Percentiles rank a stretch among this genome's conserved stretches.
Conservation (phyloP, 116 monocot species). For the Iris pallida region DNA sequence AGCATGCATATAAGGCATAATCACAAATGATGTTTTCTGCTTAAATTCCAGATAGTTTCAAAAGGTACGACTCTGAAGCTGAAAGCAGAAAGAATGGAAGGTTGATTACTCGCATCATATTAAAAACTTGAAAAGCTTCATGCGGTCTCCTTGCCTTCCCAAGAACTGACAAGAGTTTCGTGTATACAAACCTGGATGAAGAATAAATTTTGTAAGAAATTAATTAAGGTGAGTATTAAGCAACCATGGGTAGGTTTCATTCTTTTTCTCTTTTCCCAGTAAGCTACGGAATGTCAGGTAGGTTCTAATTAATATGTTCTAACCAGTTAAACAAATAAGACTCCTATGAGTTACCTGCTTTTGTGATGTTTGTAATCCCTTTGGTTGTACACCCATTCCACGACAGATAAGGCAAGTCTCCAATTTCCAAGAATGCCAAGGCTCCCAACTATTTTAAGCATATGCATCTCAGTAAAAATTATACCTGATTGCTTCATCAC, state of each 20-base stretch:
- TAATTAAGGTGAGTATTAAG: background rate
- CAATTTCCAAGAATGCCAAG: conserved; percentile 62
- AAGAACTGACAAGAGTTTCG: conserved; percentile 84
- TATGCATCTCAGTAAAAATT: conserved; percentile 51
- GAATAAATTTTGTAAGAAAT: background rate
- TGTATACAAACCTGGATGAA: conserved; percentile 80
- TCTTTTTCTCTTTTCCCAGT: too few species aligned
- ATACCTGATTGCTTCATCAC: conserved; percentile 85
- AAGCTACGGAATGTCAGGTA: too few species aligned
- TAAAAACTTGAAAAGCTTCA: conserved; percentile 84
- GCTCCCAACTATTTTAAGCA: conserved; percentile 60
- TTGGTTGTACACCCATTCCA: conserved; percentile 86
- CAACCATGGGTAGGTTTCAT: too few species aligned
- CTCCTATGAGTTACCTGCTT: conserved; percentile 56
- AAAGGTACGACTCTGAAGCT: background rate
- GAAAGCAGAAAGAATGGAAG: conserved; percentile 3
- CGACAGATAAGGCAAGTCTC: conserved; percentile 74
- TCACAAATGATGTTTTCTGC: background rate
- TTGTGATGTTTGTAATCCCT: conserved; percentile 58
- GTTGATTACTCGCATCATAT: conserved; percentile 57
- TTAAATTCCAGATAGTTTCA: background rate
- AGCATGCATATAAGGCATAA: background rate
- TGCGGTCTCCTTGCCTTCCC: conserved; percentile 70
- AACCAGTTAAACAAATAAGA: too few species aligned
- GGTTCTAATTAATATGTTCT: too few species aligned